Conservation (phyloP, 1,139 yeast genomes). For the Yamadazyma dushanensis region DNA sequence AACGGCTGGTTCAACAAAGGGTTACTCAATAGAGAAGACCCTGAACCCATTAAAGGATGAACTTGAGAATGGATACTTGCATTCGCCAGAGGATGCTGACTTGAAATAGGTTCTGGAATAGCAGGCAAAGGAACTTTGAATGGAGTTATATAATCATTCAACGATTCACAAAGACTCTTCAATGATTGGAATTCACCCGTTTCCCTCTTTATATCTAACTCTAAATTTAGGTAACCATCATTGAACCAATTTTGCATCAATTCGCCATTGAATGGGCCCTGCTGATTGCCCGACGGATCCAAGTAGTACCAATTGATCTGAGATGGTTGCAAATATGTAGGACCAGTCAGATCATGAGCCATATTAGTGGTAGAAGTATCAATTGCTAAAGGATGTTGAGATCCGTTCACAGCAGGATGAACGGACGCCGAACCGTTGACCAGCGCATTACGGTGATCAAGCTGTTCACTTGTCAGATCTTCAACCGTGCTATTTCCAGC, state of each 20-base stretch:
- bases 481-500: background rate
- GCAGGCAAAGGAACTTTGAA: slow-evolving; percentile 55
- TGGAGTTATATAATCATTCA: slow-evolving; percentile 57
- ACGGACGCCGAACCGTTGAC: slow-evolving; percentile 4
- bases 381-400: slow-evolving; percentile 1
- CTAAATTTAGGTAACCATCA: slow-evolving; percentile 59
- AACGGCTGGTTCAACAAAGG: slow-evolving; percentile 9
- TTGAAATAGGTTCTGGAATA: background rate
- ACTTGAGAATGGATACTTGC: background rate
- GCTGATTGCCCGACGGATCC: slow-evolving; percentile 69
- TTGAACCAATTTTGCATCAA: slow-evolving; percentile 80
- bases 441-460: too few species aligned
- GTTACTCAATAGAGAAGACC: slow-evolving; percentile 4
- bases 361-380: background rate
- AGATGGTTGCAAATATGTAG: slow-evolving; percentile 23
- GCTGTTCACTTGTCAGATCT: too few species aligned
- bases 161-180: slow-evolving; percentile 43
- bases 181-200: slow-evolving; percentile 47
- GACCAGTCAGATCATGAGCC: background rate
- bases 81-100: background rate
- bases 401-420: background rate
- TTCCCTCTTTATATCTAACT: slow-evolving; percentile 57
- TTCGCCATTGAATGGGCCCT: slow-evolving; percentile 77
- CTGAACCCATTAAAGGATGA: background rate
- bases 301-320: slow-evolving; percentile 68